A percentile compares a stretch with the other conserved stretches of the same genome.
These are phyloP conservation scores for Phytophthora capsici DNA, from an alignment of 352 stramenopile genomes.

Conservation along the genomic window DNA sequence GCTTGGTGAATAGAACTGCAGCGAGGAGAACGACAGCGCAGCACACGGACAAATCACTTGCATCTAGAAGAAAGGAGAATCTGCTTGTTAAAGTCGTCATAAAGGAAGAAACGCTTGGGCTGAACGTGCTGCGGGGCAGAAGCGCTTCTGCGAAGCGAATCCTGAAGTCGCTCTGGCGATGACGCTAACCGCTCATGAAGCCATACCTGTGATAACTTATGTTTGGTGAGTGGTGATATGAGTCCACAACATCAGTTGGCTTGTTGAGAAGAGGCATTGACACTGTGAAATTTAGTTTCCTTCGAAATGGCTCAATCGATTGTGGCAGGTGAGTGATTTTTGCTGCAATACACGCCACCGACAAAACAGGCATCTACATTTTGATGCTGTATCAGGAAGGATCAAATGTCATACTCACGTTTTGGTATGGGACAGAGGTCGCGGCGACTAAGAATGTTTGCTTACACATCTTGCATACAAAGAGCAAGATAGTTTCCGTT, in stretches of 20 bases:
- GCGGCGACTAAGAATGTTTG: slow-evolving; percentile 18
- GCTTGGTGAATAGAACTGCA: slow-evolving; percentile 24
- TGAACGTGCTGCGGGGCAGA: background rate
- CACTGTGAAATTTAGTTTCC: background rate
- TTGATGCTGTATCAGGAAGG: too few relatives aligned
- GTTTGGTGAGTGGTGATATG: background rate
- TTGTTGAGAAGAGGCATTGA: background rate
- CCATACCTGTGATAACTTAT: slow-evolving; percentile 5
- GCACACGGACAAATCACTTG: slow-evolving; percentile 29
- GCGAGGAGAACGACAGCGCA: slow-evolving; percentile 35
- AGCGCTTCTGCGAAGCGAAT: slow-evolving; percentile 18
- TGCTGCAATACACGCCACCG: background rate
- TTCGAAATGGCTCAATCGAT: background rate
- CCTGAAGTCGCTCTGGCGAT: slow-evolving; percentile 16
- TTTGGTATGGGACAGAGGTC: slow-evolving; percentile 7
- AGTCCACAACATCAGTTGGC: background rate
- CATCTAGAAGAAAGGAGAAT: slow-evolving; percentile 16
- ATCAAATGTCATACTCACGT: background rate
- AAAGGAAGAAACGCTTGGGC: background rate
- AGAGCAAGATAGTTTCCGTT: slow-evolving; percentile 6
- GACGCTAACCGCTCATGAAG: slow-evolving; percentile 10
- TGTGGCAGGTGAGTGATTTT: background rate
- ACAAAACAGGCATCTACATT: background rate
- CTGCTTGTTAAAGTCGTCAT: slow-evolving; percentile 11
- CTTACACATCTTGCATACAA: background rate